phyloP scores from a whole-genome alignment of 371 early-diverging fungal genomes.

The Mucor sp. region DNA sequence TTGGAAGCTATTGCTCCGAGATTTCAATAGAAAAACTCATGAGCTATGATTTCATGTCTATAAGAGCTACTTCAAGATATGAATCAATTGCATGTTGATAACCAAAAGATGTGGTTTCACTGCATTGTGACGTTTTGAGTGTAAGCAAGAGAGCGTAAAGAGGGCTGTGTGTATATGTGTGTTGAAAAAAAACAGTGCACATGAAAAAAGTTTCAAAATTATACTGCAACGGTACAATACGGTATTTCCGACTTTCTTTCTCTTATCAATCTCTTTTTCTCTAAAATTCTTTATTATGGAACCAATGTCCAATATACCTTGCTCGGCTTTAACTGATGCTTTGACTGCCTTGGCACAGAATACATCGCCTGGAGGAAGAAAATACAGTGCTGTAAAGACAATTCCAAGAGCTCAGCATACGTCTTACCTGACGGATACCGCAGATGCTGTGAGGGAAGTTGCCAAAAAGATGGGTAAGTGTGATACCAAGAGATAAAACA shows the following conservation, averaged over 20 bases:
- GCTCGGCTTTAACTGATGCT: conserved; percentile 20
- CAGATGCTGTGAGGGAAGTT: conserved; percentile 49
- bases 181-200: neutral
- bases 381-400: conserved; percentile 15
- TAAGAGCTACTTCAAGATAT: no score
- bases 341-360: conserved; percentile 22
- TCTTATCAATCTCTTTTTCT: conserved; percentile 3
- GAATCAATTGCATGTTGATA: no score
- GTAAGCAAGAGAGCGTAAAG: neutral
- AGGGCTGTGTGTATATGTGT: neutral
- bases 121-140: neutral
- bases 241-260: neutral
- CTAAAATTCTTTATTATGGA: conserved; percentile 3
- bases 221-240: neutral
- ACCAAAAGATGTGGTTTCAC: no score
- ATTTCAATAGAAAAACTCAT: no score
- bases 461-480: conserved; percentile 36
- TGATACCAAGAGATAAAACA: neutral
- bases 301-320: conserved; percentile 18
- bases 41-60: no score
- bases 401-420: conserved; percentile 22
- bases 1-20: no score
- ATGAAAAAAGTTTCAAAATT: neutral
- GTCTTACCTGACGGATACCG: conserved; percentile 37
- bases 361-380: conserved; percentile 11